phyloP scores from a whole-genome alignment of 1,284 basidiomycete species.

The Xerocomus nothofagi region DNA sequence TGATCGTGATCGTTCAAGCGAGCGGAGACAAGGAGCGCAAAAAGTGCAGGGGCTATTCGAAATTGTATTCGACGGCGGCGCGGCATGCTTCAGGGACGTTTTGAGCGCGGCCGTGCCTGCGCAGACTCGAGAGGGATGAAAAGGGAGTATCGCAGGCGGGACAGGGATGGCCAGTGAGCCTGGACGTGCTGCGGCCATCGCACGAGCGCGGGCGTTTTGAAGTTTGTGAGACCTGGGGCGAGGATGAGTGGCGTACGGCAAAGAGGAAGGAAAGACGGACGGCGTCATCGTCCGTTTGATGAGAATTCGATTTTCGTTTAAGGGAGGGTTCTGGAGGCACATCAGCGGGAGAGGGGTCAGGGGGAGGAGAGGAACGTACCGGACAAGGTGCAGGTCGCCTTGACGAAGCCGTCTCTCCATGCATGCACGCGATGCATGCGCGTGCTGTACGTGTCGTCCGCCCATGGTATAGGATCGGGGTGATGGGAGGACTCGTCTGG shows the following conservation, averaged over 20 bases:
- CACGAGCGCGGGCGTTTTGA: conserved; percentile 55
- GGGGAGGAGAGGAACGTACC: conserved; percentile 32
- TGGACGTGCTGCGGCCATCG: conserved; percentile 32
- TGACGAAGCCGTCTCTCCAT: conserved; percentile 55
- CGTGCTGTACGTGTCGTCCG: conserved; percentile 51
- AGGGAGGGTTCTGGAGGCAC: conserved; percentile 18
- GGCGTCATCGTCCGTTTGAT: conserved; percentile 39
- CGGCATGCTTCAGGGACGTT: conserved; percentile 64
- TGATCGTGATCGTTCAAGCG: conserved; percentile 22
- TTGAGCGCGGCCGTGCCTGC: conserved; percentile 54
- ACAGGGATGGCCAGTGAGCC: conserved; percentile 47
- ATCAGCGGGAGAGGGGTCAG: conserved; percentile 8
- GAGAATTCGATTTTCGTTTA: conserved; percentile 32
- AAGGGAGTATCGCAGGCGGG: conserved; percentile 72
- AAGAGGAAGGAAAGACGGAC: conserved; percentile 38
- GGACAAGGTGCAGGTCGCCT: conserved; percentile 34
- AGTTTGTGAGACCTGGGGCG: conserved; percentile 45
- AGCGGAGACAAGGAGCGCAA: neutral
- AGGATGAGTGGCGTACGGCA: conserved; percentile 7
- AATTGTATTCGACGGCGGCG: conserved; percentile 67
- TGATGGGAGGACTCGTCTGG: conserved; percentile 26
- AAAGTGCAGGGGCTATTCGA: conserved; percentile 45
- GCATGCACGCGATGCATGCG: conserved; percentile 60
- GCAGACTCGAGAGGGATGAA: conserved; percentile 52
- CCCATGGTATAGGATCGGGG: conserved; percentile 26